Percentiles rank a stretch among this genome's conserved stretches.
phyloP scores from a whole-genome alignment of 352 stramenopile genomes.

The Aphanomyces invadans region DNA sequence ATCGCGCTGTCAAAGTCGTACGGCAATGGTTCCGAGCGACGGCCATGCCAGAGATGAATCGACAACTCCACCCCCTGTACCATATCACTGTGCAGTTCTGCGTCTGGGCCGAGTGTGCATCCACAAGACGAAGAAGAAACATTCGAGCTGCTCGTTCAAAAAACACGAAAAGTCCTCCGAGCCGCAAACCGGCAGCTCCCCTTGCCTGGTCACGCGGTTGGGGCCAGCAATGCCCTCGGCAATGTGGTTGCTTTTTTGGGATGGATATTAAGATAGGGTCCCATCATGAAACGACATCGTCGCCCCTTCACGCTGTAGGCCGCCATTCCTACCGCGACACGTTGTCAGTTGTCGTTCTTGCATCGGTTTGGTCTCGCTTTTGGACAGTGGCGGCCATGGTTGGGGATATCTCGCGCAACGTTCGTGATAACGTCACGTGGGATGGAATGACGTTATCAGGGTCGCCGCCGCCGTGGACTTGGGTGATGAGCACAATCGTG shows the following conservation, averaged over 20 bases:
- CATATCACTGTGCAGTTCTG: too few species aligned
- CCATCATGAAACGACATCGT: slow-evolving; percentile 53
- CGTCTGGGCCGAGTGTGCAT: too few species aligned
- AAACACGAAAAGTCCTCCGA: slow-evolving; percentile 93
- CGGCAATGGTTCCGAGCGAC: too few species aligned
- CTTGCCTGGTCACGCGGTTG: slow-evolving; percentile 52
- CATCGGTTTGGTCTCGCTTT: too few species aligned
- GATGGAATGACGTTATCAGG: slow-evolving; percentile 94
- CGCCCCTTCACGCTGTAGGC: slow-evolving; percentile 64
- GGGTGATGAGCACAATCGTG: slow-evolving; percentile 87
- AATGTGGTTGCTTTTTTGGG: slow-evolving; percentile 58
- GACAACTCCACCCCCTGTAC: too few species aligned
- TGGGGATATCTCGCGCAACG: slow-evolving; percentile 88
- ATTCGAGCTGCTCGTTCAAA: slow-evolving; percentile 67
- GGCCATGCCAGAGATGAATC: too few species aligned
- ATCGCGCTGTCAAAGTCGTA: too few species aligned
- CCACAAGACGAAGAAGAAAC: slow-evolving; percentile 82
- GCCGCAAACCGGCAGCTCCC: slow-evolving; percentile 86
- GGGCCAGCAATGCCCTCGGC: slow-evolving; percentile 46
- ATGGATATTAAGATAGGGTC: slow-evolving; percentile 69
- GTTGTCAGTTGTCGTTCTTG: too few species aligned
- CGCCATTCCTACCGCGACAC: slow-evolving; percentile 25
- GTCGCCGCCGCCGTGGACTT: slow-evolving; percentile 86
- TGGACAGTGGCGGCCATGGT: slow-evolving; percentile 79
- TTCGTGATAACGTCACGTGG: slow-evolving; percentile 76